A percentile compares a stretch with the other conserved stretches of the same genome.
These are phyloP conservation scores for Heliocybe sulcata DNA, from an alignment of 1,284 basidiomycete genomes.

Conservation along the genomic window DNA sequence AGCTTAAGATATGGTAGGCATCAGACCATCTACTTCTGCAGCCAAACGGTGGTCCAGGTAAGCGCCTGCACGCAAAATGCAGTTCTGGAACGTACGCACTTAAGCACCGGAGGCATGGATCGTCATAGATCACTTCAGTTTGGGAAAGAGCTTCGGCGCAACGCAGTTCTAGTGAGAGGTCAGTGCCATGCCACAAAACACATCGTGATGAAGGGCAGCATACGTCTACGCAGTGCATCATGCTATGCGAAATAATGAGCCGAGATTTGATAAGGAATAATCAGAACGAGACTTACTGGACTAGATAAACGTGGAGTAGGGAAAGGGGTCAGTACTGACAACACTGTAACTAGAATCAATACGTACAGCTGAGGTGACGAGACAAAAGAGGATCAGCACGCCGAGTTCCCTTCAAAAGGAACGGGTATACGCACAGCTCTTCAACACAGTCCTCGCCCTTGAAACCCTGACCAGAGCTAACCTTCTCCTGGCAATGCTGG, in stretches of 20 bases:
- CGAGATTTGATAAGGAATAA: constrained; percentile 3
- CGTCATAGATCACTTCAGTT: constrained; percentile 25
- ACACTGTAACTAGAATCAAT: constrained; percentile 7
- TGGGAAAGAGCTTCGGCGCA: constrained; percentile 76
- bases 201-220: constrained; percentile 18
- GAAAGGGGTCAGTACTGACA: constrained; percentile 14
- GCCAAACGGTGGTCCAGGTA: not conserved
- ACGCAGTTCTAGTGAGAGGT: constrained; percentile 50
- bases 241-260: constrained; percentile 31
- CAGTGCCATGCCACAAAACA: constrained; percentile 6
- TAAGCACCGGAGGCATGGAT: constrained; percentile 25
- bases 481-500: constrained; percentile 85
- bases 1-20: not conserved
- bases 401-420: constrained; percentile 3
- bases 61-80: not conserved
- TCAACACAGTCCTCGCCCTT: constrained; percentile 89
- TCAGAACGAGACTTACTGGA: constrained; percentile 46
- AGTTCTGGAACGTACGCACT: not conserved
- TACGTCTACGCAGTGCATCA: constrained; percentile 91
- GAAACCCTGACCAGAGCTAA: constrained; percentile 74
- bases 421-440: constrained; percentile 58
- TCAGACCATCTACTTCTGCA: not conserved
- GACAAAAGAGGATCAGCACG: constrained; percentile 4
- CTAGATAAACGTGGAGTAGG: constrained; percentile 24
- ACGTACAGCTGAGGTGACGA: constrained; percentile 39